Evolutionary conservation across 345 rosid genomes (phyloP).

Genomic region (Eucalyptus paniculata): DNA sequence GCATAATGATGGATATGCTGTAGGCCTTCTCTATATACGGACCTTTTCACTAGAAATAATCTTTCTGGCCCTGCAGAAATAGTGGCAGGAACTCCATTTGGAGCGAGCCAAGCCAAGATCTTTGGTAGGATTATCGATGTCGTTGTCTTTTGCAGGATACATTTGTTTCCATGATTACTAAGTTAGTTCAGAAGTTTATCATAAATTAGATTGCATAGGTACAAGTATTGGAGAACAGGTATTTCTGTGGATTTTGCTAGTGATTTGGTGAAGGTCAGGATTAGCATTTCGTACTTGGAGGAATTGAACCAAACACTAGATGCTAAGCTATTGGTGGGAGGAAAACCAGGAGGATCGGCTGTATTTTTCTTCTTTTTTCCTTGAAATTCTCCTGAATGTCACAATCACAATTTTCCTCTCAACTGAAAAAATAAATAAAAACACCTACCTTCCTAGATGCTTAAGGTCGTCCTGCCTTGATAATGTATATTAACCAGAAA

Average conservation of each 20-base stretch:
- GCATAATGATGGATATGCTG: background rate
- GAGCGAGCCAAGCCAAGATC: background rate
- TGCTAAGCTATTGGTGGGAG: background rate
- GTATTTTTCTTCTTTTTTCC: background rate
- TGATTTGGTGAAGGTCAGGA: background rate
- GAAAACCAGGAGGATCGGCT: background rate
- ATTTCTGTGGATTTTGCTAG: background rate
- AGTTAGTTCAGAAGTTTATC: background rate
- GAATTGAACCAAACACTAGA: background rate
- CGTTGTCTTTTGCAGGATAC: background rate
- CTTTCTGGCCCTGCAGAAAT: background rate
- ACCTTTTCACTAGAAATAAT: background rate
- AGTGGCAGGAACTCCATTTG: background rate
- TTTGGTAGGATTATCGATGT: background rate
- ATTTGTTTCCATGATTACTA: background rate
- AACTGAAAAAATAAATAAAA: background rate
- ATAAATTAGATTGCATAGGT: background rate
- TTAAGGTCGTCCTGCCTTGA: background rate
- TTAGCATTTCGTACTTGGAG: background rate
- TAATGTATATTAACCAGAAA: background rate
- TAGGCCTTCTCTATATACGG: background rate
- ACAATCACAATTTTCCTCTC: background rate
- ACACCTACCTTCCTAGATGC: background rate
- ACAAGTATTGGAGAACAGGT: background rate
- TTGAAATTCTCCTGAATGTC: background rate